A percentile compares a stretch with the other conserved stretches of the same genome.
These are phyloP conservation scores for Crithidia bombi DNA, from an alignment of 208 protist species.

Conservation along the genomic window DNA sequence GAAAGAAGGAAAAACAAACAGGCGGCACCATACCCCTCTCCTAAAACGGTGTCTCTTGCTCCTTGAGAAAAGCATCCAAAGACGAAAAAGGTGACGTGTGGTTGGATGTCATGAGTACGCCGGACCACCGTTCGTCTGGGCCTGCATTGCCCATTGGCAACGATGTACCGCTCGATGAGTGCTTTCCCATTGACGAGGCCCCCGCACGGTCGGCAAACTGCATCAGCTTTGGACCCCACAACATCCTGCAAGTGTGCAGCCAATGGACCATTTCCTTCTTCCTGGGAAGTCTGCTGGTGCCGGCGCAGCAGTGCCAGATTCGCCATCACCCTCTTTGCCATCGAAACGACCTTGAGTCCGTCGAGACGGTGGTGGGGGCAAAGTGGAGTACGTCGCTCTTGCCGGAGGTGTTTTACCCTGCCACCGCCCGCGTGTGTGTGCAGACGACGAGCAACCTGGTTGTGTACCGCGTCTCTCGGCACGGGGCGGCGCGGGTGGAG, in stretches of 20 bases:
- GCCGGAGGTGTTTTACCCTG: conserved; percentile 67
- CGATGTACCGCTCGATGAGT: conserved; percentile 32
- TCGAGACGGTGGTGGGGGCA: conserved; percentile 52
- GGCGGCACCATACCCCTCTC: too few species aligned
- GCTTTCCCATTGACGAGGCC: conserved; percentile 45
- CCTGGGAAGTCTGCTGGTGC: conserved; percentile 40
- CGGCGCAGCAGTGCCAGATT: conserved; percentile 35
- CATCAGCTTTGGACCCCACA: conserved; percentile 81
- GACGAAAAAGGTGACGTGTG: too few species aligned
- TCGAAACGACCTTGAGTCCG: conserved; percentile 27
- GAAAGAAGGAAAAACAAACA: too few species aligned
- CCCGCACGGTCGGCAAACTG: conserved; percentile 47
- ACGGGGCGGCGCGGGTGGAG: conserved; percentile 23
- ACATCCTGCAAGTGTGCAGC: conserved; percentile 75
- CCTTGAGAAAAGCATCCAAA: too few species aligned
- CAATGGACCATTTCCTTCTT: conserved; percentile 66
- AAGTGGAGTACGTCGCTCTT: conserved; percentile 66
- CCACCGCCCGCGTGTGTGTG: conserved; percentile 64
- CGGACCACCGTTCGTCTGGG: background rate
- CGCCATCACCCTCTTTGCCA: conserved; percentile 42
- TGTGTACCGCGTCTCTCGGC: conserved; percentile 73
- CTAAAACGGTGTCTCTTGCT: too few species aligned
- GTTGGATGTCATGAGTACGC: background rate
- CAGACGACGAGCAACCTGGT: conserved; percentile 64
- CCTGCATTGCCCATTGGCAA: conserved; percentile 12